Evolutionary conservation across 306 rosid genomes (phyloP).

Genomic region (Quercus glauca): DNA sequence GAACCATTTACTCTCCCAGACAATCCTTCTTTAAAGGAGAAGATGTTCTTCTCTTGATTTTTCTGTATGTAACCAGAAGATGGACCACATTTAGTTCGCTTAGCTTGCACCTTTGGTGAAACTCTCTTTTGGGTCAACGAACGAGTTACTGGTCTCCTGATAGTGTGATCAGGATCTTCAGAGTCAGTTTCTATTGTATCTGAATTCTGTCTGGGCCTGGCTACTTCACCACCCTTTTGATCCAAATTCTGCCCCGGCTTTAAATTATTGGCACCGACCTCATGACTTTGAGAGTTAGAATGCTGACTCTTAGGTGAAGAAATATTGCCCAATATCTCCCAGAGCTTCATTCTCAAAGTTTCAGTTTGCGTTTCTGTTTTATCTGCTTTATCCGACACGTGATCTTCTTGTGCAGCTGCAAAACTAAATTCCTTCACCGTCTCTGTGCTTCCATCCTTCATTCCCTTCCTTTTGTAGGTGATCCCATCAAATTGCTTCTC

Average conservation of each 20-base stretch:
- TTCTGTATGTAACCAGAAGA: constrained; percentile 34
- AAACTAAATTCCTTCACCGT: constrained; percentile 51
- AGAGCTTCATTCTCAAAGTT: constrained; percentile 72
- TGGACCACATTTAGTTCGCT: constrained; percentile 34
- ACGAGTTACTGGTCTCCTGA: constrained; percentile 67
- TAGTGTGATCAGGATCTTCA: constrained; percentile 48
- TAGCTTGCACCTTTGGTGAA: constrained; percentile 32
- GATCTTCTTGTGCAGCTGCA: constrained; percentile 35
- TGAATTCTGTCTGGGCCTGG: constrained; percentile 55
- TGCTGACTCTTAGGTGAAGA: constrained; percentile 50
- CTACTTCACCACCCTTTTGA: constrained; percentile 35
- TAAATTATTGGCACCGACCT: constrained; percentile 30
- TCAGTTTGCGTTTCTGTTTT: constrained; percentile 63
- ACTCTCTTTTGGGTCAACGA: constrained; percentile 53
- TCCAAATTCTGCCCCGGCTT: constrained; percentile 38
- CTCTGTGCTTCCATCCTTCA: constrained; percentile 36
- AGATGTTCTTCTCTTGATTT: constrained; percentile 39
- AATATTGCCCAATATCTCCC: constrained; percentile 71
- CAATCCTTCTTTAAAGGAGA: constrained; percentile 41
- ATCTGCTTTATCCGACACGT: constrained; percentile 35
- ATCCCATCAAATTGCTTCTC: constrained; percentile 41
- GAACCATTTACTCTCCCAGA: constrained; percentile 28
- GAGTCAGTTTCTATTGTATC: constrained; percentile 91
- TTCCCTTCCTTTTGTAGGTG: constrained; percentile 42
- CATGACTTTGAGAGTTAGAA: constrained; percentile 40